A percentile compares a stretch with the other conserved stretches of the same genome.
Evolutionary conservation across 495 filamentous ascomycete genomes (phyloP).

Genomic region (Mytilinidion resinicola): DNA sequence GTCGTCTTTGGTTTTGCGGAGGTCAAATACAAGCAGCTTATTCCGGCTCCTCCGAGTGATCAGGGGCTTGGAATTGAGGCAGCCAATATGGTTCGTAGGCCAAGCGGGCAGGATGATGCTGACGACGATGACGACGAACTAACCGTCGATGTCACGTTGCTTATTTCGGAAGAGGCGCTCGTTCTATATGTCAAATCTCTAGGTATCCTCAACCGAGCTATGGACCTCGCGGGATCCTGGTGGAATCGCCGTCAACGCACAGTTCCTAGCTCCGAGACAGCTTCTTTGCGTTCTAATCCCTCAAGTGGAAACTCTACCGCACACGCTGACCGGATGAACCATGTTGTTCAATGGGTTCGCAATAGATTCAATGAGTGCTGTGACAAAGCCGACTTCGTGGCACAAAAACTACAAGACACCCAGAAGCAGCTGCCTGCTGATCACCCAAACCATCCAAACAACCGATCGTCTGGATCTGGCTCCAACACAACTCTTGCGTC

Average conservation of each 20-base stretch:
- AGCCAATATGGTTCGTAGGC: slow-evolving; percentile 41
- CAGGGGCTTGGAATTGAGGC: slow-evolving; percentile 60
- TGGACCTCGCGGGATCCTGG: slow-evolving; percentile 92
- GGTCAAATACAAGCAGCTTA: slow-evolving; percentile 94
- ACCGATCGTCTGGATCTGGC: slow-evolving; percentile 52
- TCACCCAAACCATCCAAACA: slow-evolving; percentile 79
- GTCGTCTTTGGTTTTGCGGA: slow-evolving; percentile 96
- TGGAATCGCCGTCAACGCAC: slow-evolving; percentile 64
- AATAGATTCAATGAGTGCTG: slow-evolving; percentile 91
- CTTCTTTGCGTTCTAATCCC: slow-evolving; percentile 38
- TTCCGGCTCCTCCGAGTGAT: slow-evolving; percentile 73
- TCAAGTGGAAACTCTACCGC: slow-evolving; percentile 47
- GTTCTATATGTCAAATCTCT: slow-evolving; percentile 95
- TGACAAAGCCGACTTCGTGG: slow-evolving; percentile 89
- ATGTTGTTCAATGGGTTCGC: slow-evolving; percentile 90
- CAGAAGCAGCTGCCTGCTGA: slow-evolving; percentile 77
- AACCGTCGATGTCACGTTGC: slow-evolving; percentile 77
- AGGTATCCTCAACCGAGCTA: slow-evolving; percentile 81
- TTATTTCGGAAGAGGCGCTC: slow-evolving; percentile 86
- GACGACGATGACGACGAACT: slow-evolving; percentile 53
- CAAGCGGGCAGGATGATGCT: slow-evolving; percentile 33
- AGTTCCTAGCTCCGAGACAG: slow-evolving; percentile 35
- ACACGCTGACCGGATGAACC: slow-evolving; percentile 71
- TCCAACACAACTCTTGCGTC: slow-evolving; percentile 42
- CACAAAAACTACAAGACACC: slow-evolving; percentile 76